Evolutionary conservation across 1,284 basidiomycete species (phyloP), one percentile per base, ranked within the genome.

Genomic region (Golubevia sp.): DNA sequence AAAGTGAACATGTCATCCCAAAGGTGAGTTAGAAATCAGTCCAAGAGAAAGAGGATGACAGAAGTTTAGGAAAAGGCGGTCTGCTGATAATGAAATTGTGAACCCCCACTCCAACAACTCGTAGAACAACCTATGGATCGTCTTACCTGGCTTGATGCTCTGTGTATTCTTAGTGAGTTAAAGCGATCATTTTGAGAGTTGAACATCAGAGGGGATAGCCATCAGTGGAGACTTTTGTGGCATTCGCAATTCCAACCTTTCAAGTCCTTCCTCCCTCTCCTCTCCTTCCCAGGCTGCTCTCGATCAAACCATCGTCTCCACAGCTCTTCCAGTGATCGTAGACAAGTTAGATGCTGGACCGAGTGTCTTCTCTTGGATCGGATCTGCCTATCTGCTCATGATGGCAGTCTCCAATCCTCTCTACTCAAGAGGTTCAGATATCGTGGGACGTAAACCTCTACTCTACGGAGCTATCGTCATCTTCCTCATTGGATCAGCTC

Each of bases 401-500:
- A 63, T 71, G 24, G 74, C 77, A 8, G 65, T 66, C 25, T 30
- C 76, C 3, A 73, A 71, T 49, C 76, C 76, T 5, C 61, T 76
- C 5, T 79, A 77, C 55, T 74, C 75, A 23, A 65, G 75, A 5
- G 62, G 76, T 7, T 70, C 69, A 49, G 74, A 79, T 49, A 26
- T 79, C 20, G 71, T 67, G 1, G 76, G 76, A 5, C 61, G 75
- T 25, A 94, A 94, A 80, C 89, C 89, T 0, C 86, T 93, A 6
- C 85, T 94, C 0, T 92, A 90, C 71, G 74, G 86, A 0, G 88
- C 88, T 8, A 92, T 93, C 59, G 49, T 86, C 30, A 85, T 90
- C 5, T 94, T 94, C 83, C 84, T 94, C 87, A 81, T 92, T 65
- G 92, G 91, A 4, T 92, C 91, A 1, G 91, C 91, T 0, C 83